Evolutionary conservation across 441 rosid species (phyloP), one percentile per base, ranked within the genome.

Genomic region (Brassica balearica): DNA sequence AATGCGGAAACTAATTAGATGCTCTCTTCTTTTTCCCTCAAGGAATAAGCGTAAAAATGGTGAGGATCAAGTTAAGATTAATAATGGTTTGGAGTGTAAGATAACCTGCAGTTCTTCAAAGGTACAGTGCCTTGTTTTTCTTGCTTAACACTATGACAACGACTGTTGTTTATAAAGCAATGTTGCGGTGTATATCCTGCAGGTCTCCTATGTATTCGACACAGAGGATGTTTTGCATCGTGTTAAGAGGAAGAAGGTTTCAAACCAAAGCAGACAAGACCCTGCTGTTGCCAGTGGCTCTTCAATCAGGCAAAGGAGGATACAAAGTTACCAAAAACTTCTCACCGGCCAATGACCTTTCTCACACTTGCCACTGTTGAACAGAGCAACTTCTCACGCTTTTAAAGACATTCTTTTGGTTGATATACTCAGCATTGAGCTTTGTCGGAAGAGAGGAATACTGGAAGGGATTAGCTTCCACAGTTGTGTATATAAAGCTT

Each of bases 181-280:
- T 58, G 4, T 8, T 53, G 1, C 9, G 73, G 71, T 60, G 4
- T 64, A 62, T 72, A 67, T 60, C 77, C 46, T 72, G 76, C 80
- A 96, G 99, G 98, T 96, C 38, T 92, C 97, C 0, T 96, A 96
- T 63, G 99, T 92, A 32, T 81, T 94, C 72, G 98, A 94, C 75
- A 96, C 99, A n/a, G 99, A 96, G 85, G 99, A 96, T 77, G 84
- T 80, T 71, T 84, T 96, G 84, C 89, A 83, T 41, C 87, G 94
- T 78, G 53, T 66, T 7, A 91, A 72, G 77, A 84, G 64, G 77
- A 81, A 72, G 76, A 85, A 83, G 81, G 7, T 38, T 70, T 74
- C 15, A 27, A 75, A 68, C 63, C 79, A 55, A 78, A 87, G 71
- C 58, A 78, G 58, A 68, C 84, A 74, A 73, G 79, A 79, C 5